Evolutionary conservation across 164 flowering plant genomes (phyloP).

Genomic region (Brasenia schreberi): DNA sequence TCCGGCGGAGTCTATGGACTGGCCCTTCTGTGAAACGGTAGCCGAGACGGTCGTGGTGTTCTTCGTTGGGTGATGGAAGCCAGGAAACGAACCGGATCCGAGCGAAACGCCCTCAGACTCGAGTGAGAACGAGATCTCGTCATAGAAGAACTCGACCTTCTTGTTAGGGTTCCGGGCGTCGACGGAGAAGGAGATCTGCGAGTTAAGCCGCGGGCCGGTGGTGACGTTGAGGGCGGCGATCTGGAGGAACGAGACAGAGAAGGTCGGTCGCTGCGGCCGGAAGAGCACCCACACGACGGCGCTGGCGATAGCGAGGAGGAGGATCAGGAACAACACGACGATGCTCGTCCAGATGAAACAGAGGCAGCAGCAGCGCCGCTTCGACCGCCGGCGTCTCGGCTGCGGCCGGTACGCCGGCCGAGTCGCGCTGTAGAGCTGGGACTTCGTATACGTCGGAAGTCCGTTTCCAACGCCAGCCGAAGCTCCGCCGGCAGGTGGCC

Average conservation of each 20-base stretch:
- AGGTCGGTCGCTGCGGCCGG: constrained; percentile 71
- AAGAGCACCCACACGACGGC: constrained; percentile 45
- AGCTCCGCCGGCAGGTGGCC: too few relatives aligned
- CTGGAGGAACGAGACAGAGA: constrained; percentile 45
- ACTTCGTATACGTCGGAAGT: background rate
- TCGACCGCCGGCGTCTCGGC: background rate
- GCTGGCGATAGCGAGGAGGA: constrained; percentile 29
- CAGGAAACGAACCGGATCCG: background rate
- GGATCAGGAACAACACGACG: background rate
- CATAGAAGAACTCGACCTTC: constrained; percentile 41
- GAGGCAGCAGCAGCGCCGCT: background rate
- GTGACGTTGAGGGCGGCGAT: constrained; percentile 59
- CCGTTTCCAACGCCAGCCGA: too few relatives aligned
- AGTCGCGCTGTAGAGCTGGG: background rate
- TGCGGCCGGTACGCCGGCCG: background rate
- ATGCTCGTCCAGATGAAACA: background rate
- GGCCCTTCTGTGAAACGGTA: background rate
- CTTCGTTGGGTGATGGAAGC: background rate
- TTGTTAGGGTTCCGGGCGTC: constrained; percentile 59
- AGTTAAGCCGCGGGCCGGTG: constrained; percentile 14
- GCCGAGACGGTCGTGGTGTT: background rate
- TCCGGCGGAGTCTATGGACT: background rate
- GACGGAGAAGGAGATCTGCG: constrained; percentile 36
- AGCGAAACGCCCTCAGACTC: background rate
- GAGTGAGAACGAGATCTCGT: constrained; percentile 9